Conservation (phyloP, 345 rosid genomes). For the Aquilaria malaccensis region DNA sequence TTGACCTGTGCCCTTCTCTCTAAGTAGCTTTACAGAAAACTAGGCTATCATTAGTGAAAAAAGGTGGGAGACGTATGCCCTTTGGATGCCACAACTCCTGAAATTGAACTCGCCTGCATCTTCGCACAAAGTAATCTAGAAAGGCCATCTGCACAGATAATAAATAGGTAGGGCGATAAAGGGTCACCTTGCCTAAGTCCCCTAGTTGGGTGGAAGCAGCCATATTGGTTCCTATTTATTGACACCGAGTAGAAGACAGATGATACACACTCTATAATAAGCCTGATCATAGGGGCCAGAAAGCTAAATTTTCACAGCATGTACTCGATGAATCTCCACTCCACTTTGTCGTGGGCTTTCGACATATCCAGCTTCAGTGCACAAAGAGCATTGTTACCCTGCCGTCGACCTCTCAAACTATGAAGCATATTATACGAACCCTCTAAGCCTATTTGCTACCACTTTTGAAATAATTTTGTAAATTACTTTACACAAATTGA, state of each 20-base stretch:
- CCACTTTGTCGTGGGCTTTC: background rate
- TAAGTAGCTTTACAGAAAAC: background rate
- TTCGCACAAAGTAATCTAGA: too few species aligned
- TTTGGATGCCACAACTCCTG: background rate
- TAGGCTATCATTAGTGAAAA: background rate
- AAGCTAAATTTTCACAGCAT: background rate
- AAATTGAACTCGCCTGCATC: too few species aligned
- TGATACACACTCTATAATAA: background rate
- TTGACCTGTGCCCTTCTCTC: background rate
- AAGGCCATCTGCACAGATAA: too few species aligned
- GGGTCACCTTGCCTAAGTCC: background rate
- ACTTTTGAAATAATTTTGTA: background rate
- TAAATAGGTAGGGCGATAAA: too few species aligned
- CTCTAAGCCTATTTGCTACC: background rate
- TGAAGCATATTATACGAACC: background rate
- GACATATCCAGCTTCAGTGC: background rate
- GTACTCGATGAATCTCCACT: background rate
- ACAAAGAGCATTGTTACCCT: background rate
- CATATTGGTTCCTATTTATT: background rate
- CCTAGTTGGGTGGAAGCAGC: background rate
- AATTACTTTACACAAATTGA: background rate
- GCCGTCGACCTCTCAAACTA: too few species aligned
- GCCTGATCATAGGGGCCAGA: background rate
- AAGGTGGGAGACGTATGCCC: background rate
- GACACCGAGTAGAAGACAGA: background rate